Conservation (phyloP, 2,329 filamentous ascomycete species). For the Penicillium sclerotigenum region DNA sequence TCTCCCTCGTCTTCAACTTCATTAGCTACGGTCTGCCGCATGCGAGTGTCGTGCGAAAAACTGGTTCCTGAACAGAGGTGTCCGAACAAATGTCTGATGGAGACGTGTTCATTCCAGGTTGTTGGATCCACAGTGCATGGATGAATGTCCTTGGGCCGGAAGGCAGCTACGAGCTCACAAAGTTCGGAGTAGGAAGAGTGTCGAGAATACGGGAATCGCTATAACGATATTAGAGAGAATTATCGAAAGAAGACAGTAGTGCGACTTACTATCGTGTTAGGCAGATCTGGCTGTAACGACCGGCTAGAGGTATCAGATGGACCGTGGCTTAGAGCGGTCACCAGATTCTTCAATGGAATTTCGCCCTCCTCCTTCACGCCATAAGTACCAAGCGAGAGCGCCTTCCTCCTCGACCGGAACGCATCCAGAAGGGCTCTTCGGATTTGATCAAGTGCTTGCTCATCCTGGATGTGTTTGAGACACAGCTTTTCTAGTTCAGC, state of each 20-base stretch:
- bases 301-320: neutral
- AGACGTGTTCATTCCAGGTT: constrained; percentile 62
- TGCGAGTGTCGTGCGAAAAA: constrained; percentile 65
- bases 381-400: constrained; percentile 38
- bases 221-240: constrained; percentile 5
- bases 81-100: constrained; percentile 70
- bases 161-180: constrained; percentile 63
- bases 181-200: constrained; percentile 85
- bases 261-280: constrained; percentile 37
- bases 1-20: constrained; percentile 17
- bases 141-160: constrained; percentile 73
- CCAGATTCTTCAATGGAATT: constrained; percentile 38
- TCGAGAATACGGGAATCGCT: constrained; percentile 77
- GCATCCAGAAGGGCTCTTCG: constrained; percentile 32
- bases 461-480: constrained; percentile 36
- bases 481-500: constrained; percentile 55
- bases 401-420: constrained; percentile 33
- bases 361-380: constrained; percentile 38
- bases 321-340: constrained; percentile 31
- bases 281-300: constrained; percentile 13
- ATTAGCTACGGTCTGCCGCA: constrained; percentile 45
- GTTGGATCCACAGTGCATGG: constrained; percentile 71
- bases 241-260: neutral
- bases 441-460: constrained; percentile 26
- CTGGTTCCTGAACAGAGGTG: constrained; percentile 57